Percentiles rank a stretch among this genome's conserved stretches.
These are phyloP conservation scores for Xylaria curta DNA, from an alignment of 495 filamentous ascomycete species.

Conservation along the genomic window DNA sequence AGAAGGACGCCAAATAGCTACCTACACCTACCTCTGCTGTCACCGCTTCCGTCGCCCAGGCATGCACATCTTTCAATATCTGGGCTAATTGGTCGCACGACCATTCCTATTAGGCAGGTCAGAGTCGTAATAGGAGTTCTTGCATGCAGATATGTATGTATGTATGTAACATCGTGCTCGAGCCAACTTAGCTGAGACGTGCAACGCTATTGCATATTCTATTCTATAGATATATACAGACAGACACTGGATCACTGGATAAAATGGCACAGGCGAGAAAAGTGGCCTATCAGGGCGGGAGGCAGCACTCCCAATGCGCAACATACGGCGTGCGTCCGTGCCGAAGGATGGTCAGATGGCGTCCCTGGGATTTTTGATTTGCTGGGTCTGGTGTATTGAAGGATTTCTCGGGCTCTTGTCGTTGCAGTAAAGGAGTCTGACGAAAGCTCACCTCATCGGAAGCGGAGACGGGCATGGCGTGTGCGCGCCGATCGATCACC, in stretches of 20 bases:
- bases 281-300: slow-evolving; percentile 23
- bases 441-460: slow-evolving; percentile 26
- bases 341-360: slow-evolving; percentile 27
- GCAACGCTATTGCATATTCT: slow-evolving; percentile 28
- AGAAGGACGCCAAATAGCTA: background rate
- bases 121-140: slow-evolving; percentile 27
- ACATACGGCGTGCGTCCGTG: slow-evolving; percentile 17
- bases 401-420: slow-evolving; percentile 13
- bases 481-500: background rate
- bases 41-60: background rate
- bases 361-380: slow-evolving; percentile 16
- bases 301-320: slow-evolving; percentile 24
- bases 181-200: slow-evolving; percentile 27
- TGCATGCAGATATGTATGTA: slow-evolving; percentile 28
- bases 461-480: slow-evolving; percentile 10
- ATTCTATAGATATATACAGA: slow-evolving; percentile 27
- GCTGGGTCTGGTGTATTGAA: slow-evolving; percentile 5
- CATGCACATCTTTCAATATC: slow-evolving; percentile 3
- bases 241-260: background rate
- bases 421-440: slow-evolving; percentile 26
- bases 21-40: slow-evolving; percentile 7
- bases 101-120: slow-evolving; percentile 22
- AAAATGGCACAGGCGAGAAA: slow-evolving; percentile 19
- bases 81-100: slow-evolving; percentile 11
- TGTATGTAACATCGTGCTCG: slow-evolving; percentile 28